Conservation (phyloP, 140 eudicot genomes). For the Stevia rebaudiana region DNA sequence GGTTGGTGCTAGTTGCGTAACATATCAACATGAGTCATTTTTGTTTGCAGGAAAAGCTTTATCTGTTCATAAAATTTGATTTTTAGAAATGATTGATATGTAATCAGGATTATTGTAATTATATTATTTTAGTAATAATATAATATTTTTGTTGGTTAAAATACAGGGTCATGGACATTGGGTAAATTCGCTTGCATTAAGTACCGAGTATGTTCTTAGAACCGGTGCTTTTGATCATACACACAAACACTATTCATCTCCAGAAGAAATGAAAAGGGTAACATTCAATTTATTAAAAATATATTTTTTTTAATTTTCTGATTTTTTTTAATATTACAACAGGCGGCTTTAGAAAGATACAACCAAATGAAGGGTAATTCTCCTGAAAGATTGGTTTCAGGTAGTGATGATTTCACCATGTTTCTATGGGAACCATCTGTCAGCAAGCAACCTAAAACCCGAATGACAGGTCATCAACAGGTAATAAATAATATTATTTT, state of each 20-base stretch:
- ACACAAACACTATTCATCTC: conserved; percentile 65
- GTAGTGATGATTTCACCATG: conserved; percentile 98
- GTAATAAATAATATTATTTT: conserved; percentile 31
- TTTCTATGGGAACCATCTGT: conserved; percentile 92
- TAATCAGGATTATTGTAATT: not conserved
- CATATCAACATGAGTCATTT: no score
- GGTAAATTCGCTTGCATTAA: conserved; percentile 91
- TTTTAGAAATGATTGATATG: not conserved
- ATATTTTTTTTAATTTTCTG: no score
- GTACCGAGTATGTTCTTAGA: conserved; percentile 90
- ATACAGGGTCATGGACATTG: conserved; percentile 95
- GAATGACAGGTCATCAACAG: conserved; percentile 99
- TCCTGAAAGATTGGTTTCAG: conserved; percentile 95
- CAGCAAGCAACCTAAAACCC: conserved; percentile 86
- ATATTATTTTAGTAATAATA: not conserved
- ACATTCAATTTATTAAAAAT: not conserved
- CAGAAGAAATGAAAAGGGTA: conserved; percentile 89
- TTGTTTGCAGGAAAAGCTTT: no score
- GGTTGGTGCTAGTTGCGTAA: no score
- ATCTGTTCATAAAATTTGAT: not conserved
- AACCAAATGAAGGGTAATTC: conserved; percentile 77
- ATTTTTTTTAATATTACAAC: conserved; percentile 22
- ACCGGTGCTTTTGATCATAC: conserved; percentile 99
- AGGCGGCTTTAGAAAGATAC: conserved; percentile 90
- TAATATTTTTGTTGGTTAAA: not conserved